These are phyloP conservation scores for Fomitopsis palustris DNA, from an alignment of 1,284 basidiomycete genomes.

Conservation along the genomic window DNA sequence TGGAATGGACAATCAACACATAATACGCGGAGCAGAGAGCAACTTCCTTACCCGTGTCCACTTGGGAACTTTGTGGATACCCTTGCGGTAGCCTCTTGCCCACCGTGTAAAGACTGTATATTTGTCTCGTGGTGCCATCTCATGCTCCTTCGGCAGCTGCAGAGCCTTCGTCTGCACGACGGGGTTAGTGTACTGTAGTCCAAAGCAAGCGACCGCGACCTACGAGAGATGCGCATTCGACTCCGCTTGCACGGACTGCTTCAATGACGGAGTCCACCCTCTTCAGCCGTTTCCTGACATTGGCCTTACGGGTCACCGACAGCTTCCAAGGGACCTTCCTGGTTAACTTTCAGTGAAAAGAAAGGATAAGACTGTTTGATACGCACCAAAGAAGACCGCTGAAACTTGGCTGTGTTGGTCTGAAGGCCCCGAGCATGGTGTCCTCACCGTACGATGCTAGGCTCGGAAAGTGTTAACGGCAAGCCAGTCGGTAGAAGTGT, in stretches of 20 bases:
- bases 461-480: not conserved
- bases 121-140: constrained; percentile 90
- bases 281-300: constrained; percentile 85
- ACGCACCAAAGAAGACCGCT: constrained; percentile 79
- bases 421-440: constrained; percentile 75
- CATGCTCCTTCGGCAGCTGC: constrained; percentile 81
- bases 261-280: constrained; percentile 93
- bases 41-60: constrained; percentile 75
- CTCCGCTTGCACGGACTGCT: constrained; percentile 77
- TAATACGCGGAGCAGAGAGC: not conserved
- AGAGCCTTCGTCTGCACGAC: constrained; percentile 58
- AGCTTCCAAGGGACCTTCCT: constrained; percentile 97
- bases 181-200: not conserved
- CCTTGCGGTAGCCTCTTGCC: constrained; percentile 80
- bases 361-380: not conserved
- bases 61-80: constrained; percentile 95
- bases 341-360: not conserved
- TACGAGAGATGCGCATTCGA: constrained; percentile 75
- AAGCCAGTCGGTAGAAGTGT: constrained; percentile 4
- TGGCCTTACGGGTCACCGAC: constrained; percentile 88
- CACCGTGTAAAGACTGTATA: constrained; percentile 88
- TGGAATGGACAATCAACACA: constrained; percentile 28
- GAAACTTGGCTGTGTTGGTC: constrained; percentile 59
- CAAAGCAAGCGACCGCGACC: constrained; percentile 26
- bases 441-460: constrained; percentile 8